Evolutionary conservation across 192 early-diverging fungal genomes (phyloP).

Genomic region (Backusella sp.): DNA sequence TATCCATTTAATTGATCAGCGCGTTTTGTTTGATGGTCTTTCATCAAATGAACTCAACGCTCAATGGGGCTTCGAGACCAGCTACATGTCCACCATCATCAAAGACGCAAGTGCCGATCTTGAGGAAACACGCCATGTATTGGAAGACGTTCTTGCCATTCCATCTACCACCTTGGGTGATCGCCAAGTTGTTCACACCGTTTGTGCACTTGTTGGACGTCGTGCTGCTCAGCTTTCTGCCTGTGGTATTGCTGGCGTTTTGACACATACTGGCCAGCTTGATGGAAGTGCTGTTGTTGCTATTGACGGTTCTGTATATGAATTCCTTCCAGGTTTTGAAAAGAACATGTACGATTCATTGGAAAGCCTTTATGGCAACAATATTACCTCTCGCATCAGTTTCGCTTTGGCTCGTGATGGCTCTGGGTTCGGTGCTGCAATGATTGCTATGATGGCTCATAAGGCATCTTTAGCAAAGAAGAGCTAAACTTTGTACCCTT

Average conservation of each 20-base stretch:
- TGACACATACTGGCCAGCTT: slow-evolving; percentile 55
- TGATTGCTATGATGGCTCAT: slow-evolving; percentile 45
- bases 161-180: slow-evolving; percentile 68
- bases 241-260: slow-evolving; percentile 61
- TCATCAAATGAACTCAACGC: slow-evolving; percentile 61
- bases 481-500: neutral
- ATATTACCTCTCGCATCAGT: slow-evolving; percentile 61
- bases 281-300: slow-evolving; percentile 13
- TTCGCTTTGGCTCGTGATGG: slow-evolving; percentile 79
- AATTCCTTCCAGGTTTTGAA: slow-evolving; percentile 74
- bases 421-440: slow-evolving; percentile 74
- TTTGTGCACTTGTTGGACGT: slow-evolving; percentile 76
- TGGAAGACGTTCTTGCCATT: slow-evolving; percentile 71
- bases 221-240: slow-evolving; percentile 87
- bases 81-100: slow-evolving; percentile 70
- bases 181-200: slow-evolving; percentile 72
- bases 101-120: slow-evolving; percentile 65
- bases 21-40: slow-evolving; percentile 68
- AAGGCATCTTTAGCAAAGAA: slow-evolving; percentile 22
- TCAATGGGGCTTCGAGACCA: slow-evolving; percentile 75
- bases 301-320: slow-evolving; percentile 77
- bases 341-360: slow-evolving; percentile 77
- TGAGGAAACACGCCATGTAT: slow-evolving; percentile 56
- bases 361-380: slow-evolving; percentile 67
- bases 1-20: slow-evolving; percentile 76